These are phyloP conservation scores for Malassezia pachydermatis DNA, from an alignment of 1,284 basidiomycete genomes.

Conservation along the genomic window DNA sequence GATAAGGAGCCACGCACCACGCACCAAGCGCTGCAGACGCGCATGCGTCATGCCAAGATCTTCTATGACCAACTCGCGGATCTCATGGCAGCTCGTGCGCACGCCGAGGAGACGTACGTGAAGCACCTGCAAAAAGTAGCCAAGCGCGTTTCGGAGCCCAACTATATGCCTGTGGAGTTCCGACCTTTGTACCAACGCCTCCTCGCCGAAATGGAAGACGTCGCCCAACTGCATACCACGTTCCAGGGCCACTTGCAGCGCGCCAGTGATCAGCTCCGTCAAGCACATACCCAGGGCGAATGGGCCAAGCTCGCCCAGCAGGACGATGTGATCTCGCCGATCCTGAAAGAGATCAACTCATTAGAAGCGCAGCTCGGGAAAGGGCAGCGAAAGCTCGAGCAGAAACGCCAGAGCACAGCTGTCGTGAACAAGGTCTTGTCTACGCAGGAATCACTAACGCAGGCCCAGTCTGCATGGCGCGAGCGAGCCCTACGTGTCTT, in stretches of 20 bases:
- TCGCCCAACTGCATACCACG: conserved; percentile 35
- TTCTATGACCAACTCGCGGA: conserved; percentile 49
- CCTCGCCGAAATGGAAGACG: conserved; percentile 39
- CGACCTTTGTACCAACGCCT: conserved; percentile 42
- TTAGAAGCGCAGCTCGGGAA: conserved; percentile 41
- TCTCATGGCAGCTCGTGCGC: conserved; percentile 51
- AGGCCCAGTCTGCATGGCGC: conserved; percentile 32
- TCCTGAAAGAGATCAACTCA: conserved; percentile 35
- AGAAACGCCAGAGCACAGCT: conserved; percentile 28
- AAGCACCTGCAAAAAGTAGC: conserved; percentile 51
- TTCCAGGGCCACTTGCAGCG: conserved; percentile 36
- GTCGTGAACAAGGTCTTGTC: conserved; percentile 30
- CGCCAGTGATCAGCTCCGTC: conserved; percentile 45
- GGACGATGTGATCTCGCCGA: conserved; percentile 33
- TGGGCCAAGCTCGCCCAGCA: conserved; percentile 33
- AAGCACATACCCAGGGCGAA: conserved; percentile 31
- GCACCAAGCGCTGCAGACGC: conserved; percentile 18
- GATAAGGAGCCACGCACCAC: conserved; percentile 13
- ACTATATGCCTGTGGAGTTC: conserved; percentile 34
- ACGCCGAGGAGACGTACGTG: conserved; percentile 52
- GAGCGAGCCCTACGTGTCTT: conserved; percentile 33
- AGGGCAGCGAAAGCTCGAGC: conserved; percentile 39
- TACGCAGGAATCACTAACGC: conserved; percentile 29
- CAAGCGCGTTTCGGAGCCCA: conserved; percentile 40
- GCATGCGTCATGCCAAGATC: conserved; percentile 32